Conservation (phyloP, 441 rosid species). For the Gossypium lobatum region DNA sequence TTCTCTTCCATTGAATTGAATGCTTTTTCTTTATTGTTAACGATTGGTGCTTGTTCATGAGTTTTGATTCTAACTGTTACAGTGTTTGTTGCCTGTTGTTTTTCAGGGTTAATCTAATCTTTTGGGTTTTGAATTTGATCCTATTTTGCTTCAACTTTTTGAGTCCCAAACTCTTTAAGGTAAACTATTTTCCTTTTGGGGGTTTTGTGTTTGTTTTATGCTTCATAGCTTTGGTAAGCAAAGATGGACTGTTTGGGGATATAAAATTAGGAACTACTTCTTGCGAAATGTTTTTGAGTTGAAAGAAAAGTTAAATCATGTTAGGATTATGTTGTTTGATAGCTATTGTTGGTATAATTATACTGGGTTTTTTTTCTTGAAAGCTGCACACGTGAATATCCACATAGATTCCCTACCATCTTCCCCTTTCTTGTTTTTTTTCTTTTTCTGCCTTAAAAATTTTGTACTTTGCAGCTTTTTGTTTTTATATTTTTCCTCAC, state of each 20-base stretch:
- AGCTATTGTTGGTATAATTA: constrained; percentile 6
- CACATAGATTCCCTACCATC: constrained; percentile 18
- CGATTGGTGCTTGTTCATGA: background rate
- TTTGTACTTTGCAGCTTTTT: constrained; percentile 17
- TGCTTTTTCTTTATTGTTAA: background rate
- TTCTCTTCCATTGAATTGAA: background rate
- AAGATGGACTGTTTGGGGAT: background rate
- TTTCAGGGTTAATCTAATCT: background rate
- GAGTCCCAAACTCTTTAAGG: background rate
- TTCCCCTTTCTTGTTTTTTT: constrained; percentile 5
- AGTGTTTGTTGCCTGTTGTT: background rate
- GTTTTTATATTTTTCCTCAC: constrained; percentile 1
- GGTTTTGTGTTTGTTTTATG: background rate
- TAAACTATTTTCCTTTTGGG: background rate
- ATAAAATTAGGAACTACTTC: background rate
- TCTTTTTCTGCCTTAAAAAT: constrained; percentile 11
- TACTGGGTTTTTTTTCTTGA: background rate
- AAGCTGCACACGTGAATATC: constrained; percentile 17
- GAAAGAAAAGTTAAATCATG: background rate
- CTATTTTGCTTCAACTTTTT: constrained; percentile 10
- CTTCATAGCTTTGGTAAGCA: background rate
- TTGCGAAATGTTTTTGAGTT: background rate
- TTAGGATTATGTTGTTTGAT: background rate
- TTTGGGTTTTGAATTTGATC: constrained; percentile 8
- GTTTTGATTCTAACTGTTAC: background rate